Conservation (phyloP, 2,329 filamentous ascomycete species). For the Myriosclerotinia duriaeana region DNA sequence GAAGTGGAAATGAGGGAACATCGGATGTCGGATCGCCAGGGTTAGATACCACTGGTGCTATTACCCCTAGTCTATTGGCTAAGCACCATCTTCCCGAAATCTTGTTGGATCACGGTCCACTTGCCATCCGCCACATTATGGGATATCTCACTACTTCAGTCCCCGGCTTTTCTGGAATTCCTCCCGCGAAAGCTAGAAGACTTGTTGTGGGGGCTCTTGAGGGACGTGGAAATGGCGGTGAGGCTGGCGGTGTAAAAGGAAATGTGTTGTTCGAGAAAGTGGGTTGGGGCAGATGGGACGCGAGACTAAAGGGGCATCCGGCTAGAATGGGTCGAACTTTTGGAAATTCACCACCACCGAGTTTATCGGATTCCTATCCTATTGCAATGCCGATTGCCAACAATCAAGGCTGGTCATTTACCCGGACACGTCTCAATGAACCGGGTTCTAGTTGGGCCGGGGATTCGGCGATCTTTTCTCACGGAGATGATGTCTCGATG, state of each 20-base stretch:
- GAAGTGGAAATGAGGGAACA: conserved; percentile 39
- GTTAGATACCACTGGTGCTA: conserved; percentile 73
- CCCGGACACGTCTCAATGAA: conserved; percentile 51
- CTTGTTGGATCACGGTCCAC: conserved; percentile 81
- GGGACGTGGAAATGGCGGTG: conserved; percentile 61
- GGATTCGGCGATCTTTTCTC: conserved; percentile 73
- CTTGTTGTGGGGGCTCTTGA: conserved; percentile 91
- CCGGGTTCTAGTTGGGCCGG: conserved; percentile 63
- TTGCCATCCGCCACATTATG: conserved; percentile 95
- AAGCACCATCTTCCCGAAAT: conserved; percentile 90
- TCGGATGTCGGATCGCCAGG: conserved; percentile 39
- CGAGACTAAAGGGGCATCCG: conserved; percentile 67
- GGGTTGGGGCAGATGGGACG: conserved; percentile 96
- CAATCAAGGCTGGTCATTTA: conserved; percentile 46
- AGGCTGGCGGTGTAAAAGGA: conserved; percentile 61
- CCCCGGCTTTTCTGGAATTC: conserved; percentile 86
- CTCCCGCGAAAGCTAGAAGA: conserved; percentile 84
- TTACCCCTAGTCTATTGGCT: conserved; percentile 81
- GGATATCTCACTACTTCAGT: conserved; percentile 90
- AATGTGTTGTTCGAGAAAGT: conserved; percentile 91
- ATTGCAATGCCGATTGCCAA: conserved; percentile 59
- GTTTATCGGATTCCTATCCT: conserved; percentile 46
- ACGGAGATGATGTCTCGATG: conserved; percentile 65
- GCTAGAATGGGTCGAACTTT: conserved; percentile 44
- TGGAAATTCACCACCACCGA: conserved; percentile 47